A percentile compares a stretch with the other conserved stretches of the same genome.
Conservation (phyloP, 2,329 filamentous ascomycete genomes). For the Stagonosporopsis rhizophila region DNA sequence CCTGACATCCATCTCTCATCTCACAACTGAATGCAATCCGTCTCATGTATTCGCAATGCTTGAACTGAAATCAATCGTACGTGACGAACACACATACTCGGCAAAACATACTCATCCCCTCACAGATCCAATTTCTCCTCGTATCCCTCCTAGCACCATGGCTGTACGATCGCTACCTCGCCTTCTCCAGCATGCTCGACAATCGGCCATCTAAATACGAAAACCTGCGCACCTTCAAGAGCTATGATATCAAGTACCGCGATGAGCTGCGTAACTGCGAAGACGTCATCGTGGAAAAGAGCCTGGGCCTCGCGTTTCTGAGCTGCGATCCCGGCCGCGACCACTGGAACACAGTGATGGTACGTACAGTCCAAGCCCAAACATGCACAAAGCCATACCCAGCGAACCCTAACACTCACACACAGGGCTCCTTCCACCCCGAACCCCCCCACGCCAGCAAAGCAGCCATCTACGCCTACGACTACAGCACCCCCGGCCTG, state of each 20-base stretch:
- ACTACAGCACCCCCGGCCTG: constrained; percentile 41
- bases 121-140: constrained; percentile 14
- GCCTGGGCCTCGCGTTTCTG: constrained; percentile 46
- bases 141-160: constrained; percentile 30
- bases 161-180: constrained; percentile 38
- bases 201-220: constrained; percentile 34
- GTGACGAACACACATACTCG: background rate
- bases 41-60: background rate
- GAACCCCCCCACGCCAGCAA: constrained; percentile 21
- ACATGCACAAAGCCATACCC: background rate
- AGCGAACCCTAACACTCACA: background rate
- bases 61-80: background rate
- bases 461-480: constrained; percentile 50
- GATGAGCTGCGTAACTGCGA: constrained; percentile 54
- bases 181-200: constrained; percentile 23
- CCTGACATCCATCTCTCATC: no score
- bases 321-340: constrained; percentile 55
- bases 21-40: no score
- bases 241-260: constrained; percentile 43
- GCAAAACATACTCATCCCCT: background rate
- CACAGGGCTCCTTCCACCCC: constrained; percentile 41
- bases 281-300: constrained; percentile 51
- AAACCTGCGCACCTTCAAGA: constrained; percentile 32
- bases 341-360: constrained; percentile 57
- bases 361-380: constrained; percentile 29